Percentiles rank a stretch among this genome's conserved stretches.
Conservation (phyloP, 2,329 filamentous ascomycete genomes). For the Cryphonectria carpinicola region DNA sequence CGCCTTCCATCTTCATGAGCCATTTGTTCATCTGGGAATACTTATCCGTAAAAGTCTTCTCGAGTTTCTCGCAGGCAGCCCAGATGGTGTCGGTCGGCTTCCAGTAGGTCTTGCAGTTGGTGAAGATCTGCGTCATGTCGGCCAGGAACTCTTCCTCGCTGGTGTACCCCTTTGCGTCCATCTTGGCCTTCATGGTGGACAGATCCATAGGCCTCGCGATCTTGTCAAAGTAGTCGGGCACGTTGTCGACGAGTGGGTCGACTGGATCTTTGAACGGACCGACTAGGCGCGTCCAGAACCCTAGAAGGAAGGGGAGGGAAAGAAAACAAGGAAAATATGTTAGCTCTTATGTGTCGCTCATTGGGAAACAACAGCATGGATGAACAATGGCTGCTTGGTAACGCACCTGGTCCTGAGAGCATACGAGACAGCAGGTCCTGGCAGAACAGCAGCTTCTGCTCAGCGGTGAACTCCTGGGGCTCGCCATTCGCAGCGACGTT, state of each 20-base stretch:
- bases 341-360: neutral
- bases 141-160: conserved; percentile 57
- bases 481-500: conserved; percentile 35
- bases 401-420: conserved; percentile 63
- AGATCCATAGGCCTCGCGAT: conserved; percentile 67
- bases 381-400: neutral
- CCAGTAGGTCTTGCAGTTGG: conserved; percentile 69
- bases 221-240: conserved; percentile 65
- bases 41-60: conserved; percentile 52
- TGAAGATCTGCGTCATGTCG: conserved; percentile 65
- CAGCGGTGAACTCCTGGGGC: conserved; percentile 39
- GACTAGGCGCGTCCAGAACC: conserved; percentile 69
- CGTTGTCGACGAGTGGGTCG: conserved; percentile 58
- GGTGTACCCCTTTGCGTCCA: conserved; percentile 57
- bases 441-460: conserved; percentile 61
- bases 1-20: conserved; percentile 57
- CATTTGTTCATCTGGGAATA: conserved; percentile 63
- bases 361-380: neutral
- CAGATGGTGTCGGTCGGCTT: conserved; percentile 58
- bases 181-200: conserved; percentile 62
- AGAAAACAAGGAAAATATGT: neutral
- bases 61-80: conserved; percentile 57
- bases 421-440: conserved; percentile 61
- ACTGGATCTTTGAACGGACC: conserved; percentile 65
- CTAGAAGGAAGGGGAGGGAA: conserved; percentile 39